Base-by-base conservation (phyloP, 306 rosid genomes). In the Quercus berberidifolia region DNA sequence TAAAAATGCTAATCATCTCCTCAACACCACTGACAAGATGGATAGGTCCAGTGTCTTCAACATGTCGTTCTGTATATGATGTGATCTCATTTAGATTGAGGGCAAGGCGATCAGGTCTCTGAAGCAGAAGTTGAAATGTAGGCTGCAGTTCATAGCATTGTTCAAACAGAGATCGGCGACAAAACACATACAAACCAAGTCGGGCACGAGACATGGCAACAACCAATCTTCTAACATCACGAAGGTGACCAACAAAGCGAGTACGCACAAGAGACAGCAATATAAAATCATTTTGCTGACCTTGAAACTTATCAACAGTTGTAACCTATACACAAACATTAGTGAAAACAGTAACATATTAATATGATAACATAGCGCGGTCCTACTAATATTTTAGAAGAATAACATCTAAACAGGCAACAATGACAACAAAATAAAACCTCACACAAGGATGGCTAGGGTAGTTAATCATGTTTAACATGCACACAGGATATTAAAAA, bases 161-260 rank as follows among this genome's bases (percentile, higher is more conserved):
- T 81, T 95, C 98, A 76, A 92, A 91, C 83, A 95, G 90, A 79
- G 92, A 90, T 20, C 99, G 96, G 17, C 96, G 98, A 74, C 99
- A 95, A 76, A 95, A 95, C 76, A 95, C 97, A 76, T 90, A 95
- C 23, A 95, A 83, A 78, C 99, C 99, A 83, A 90, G 93, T 65
- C 98, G 89, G 81, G 99, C 99, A 90, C 96, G 97, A 76, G 99
- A 95, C 99, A 95, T 93, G 74, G 98, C 99, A 75, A 93, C 99
- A 75, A 95, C 91, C 90, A 95, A 88, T 90, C 99, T 95, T 83
- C 99, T 87, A 64, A 95, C 99, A 88, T 93, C 99, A 25, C 99
- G 96, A 55, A 95, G 91, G 85, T 95, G 99, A 88, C 99, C 99
- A 72, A 95, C 99, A 78, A 92, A 89, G 71, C 96, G 92, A 26